Percentiles rank a stretch among this genome's conserved stretches.
Conservation (phyloP, 2,329 filamentous ascomycete species). For the Fusarium xylarioides region DNA sequence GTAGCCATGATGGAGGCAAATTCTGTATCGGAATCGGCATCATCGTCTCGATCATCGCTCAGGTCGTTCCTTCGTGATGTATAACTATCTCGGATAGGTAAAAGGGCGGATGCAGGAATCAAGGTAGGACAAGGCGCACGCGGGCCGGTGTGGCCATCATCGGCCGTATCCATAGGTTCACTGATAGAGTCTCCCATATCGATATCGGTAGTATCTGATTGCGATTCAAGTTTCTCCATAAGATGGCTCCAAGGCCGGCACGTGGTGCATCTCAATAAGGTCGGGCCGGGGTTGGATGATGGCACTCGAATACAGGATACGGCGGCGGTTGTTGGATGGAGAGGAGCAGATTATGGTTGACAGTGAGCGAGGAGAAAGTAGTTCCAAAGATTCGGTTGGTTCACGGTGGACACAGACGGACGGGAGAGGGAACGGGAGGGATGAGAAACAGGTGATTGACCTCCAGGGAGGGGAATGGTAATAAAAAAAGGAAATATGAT, state of each 20-base stretch:
- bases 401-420: conserved; percentile 11
- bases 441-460: conserved; percentile 41
- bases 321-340: not conserved
- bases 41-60: conserved; percentile 23
- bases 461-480: conserved; percentile 42
- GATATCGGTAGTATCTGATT: conserved; percentile 33
- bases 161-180: conserved; percentile 41
- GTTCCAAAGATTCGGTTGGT: conserved; percentile 13
- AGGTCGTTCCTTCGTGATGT: conserved; percentile 27
- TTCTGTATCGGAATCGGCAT: conserved; percentile 44
- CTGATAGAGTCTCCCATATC: conserved; percentile 37
- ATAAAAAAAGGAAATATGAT: conserved; percentile 39
- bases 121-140: conserved; percentile 32
- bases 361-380: conserved; percentile 3
- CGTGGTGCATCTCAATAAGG: conserved; percentile 38
- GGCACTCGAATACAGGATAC: not conserved
- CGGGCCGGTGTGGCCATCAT: conserved; percentile 31
- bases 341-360: not conserved
- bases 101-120: conserved; percentile 31
- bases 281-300: not conserved
- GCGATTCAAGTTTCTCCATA: conserved; percentile 37
- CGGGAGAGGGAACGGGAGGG: conserved; percentile 28
- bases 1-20: conserved; percentile 50
- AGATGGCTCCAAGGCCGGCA: conserved; percentile 34
- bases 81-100: conserved; percentile 38